Evolutionary conservation across 345 rosid species (phyloP), one percentile per base, ranked within the genome.

Genomic region (Geranium rotundifolium): DNA sequence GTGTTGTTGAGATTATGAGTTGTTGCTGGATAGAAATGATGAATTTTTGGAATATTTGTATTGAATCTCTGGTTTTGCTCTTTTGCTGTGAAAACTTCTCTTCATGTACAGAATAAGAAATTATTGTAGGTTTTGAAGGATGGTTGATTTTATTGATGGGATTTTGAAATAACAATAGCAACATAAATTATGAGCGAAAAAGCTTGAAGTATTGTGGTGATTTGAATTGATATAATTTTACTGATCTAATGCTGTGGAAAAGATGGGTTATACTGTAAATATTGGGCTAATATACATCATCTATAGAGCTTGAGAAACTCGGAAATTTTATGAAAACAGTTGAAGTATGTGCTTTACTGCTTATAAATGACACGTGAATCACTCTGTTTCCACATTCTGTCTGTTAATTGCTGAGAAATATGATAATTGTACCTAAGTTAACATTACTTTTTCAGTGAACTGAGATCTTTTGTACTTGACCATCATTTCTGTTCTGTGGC

Each of bases 401-500:
- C 12, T 9, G 13, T 46, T 46, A 14, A 46, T 46, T 46, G 52
- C 10, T 46, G 52, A 46, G 52, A 14, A 14, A 7, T 12, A 46
- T 46, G 52, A 46, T 46, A 46, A 46, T 10, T 14, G 14, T 46
- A 9, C 52, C 1, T 14, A 2, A 31, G 7, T 46, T 2, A 46
- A 46, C 52, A 46, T 46, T 46, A 16, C 50, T 46, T 46, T 46
- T 46, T 46, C 0, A 2, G 14, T 14, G 52, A 9, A 13, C 56
- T 9, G 57, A 56, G 50, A 29, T 57, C n/a, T 55, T 67, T 41
- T 50, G 19, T 39, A 7, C 56, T 54, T 67, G 67, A 76, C 62
- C 8, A 49, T 34, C 23, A 63, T 57, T 59, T 72, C 27, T 65
- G 67, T 67, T 67, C 62, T 74, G 41, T 73, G 71, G 34, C 67